A percentile compares a stretch with the other conserved stretches of the same genome.
Evolutionary conservation across 768 basidiomycete species (phyloP).

Genomic region (Peribolospora kevripleyi): DNA sequence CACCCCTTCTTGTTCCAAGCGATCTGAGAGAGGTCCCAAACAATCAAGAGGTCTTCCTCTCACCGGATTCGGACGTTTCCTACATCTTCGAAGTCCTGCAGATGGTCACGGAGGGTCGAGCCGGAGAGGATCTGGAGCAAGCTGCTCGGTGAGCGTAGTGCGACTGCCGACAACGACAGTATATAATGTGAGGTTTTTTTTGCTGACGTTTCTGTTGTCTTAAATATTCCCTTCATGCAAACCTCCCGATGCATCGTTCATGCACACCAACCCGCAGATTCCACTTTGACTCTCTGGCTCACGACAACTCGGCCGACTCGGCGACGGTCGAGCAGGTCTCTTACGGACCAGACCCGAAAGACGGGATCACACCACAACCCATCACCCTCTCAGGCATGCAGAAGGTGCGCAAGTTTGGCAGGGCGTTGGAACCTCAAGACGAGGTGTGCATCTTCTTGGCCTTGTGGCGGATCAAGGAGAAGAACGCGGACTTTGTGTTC

Average conservation of each 20-base stretch:
- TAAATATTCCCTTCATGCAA: constrained; percentile 2
- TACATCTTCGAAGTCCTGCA: constrained; percentile 66
- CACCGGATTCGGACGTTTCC: constrained; percentile 40
- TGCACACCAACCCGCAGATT: constrained; percentile 31
- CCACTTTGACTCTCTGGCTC: constrained; percentile 70
- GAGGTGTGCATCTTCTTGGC: constrained; percentile 51
- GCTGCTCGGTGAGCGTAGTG: constrained; percentile 38
- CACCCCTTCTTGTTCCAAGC: constrained; percentile 18
- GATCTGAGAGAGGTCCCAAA: constrained; percentile 67
- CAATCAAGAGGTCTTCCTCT: constrained; percentile 78
- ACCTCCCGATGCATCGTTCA: too few species aligned
- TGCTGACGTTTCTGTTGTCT: background rate
- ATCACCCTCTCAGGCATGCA: constrained; percentile 46
- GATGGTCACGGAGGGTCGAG: constrained; percentile 29
- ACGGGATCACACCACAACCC: constrained; percentile 18
- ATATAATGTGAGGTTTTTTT: background rate
- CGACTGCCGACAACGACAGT: background rate
- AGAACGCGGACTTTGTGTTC: constrained; percentile 56
- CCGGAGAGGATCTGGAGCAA: constrained; percentile 29
- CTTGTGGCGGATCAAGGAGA: constrained; percentile 48
- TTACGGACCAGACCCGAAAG: constrained; percentile 3
- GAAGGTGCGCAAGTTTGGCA: constrained; percentile 51
- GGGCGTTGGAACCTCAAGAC: constrained; percentile 27
- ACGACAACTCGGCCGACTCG: constrained; percentile 56
- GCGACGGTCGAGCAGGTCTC: constrained; percentile 25